Base-by-base conservation (phyloP, 805 yeast genomes). In the Saccharomycopsis sp. region DNA sequence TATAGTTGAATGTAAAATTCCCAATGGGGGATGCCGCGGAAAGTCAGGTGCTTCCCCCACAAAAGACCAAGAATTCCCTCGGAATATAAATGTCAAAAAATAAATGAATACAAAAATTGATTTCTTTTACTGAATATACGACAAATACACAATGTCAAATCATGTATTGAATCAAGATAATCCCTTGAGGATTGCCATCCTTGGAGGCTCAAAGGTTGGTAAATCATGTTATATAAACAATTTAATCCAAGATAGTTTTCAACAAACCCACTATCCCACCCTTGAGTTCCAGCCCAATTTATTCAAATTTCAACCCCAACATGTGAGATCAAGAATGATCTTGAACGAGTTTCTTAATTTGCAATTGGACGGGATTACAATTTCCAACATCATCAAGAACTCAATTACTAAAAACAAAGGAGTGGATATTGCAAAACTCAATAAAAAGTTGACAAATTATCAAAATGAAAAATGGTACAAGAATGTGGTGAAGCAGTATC, bases 231-330 rank as follows among this genome's bases (percentile, higher is more conserved):
- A 73, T 29, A 67, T 74, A 10, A 67, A 74, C 39, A 60, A 69
- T 36, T 49, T 76, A 13, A 61, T 67, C 2, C 58, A 69, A 17
- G 69, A 70, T 20, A 62, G 64, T 20, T 74, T 69, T 41, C 65
- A 74, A 37, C 87, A 79, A 44, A 80, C 81, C 0, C 79, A 82
- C 54, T 82, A 82, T 51, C 94, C 92, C 4, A 82, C 89, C 3
- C 63, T 70, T 33, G 70, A 67, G 41, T 75, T 76, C 26, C 26
- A 23, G 26, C 10, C 26, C 25, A 32, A 23, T 6, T 23, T 23
- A 8, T 8, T 23, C 26, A 8, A 10, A 8, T 23, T 23, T n/a
- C n/a, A n/a, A n/a, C n/a, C n/a, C 61, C 66, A 14, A 53, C 64
- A 35, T 40, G 56, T 30, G 51, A 62, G n/a, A 53, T 62, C 1